Evolutionary conservation across 495 filamentous ascomycete species (phyloP), one percentile per base, ranked within the genome.

Genomic region (Penicillium goetzii): DNA sequence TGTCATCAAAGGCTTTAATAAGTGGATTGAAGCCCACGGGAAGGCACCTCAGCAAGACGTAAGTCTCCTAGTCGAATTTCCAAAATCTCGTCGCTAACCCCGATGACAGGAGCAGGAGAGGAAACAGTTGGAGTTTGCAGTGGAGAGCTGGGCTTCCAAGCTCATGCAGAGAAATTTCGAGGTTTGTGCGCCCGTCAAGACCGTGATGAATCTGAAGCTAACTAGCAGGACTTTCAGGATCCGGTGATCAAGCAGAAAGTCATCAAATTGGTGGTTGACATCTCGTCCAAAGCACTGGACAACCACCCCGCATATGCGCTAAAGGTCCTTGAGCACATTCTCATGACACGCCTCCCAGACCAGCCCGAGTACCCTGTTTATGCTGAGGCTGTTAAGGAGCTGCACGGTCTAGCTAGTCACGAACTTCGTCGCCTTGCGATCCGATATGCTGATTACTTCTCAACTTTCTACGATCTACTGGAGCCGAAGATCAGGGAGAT

Each of bases 391-490:
- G 89, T 97, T 26, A 92, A 92, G 62, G 91, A 94, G 56, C 83
- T 99, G 3, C 92, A 97, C 71, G 84, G 80, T 0, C 83, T 92
- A 61, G 88, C 91, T 58, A 92, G 90, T 74, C 85, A 91, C 61
- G 93, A 98, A 74, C 82, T 98, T 58, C 92, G 96, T 60, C 86
- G 91, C 38, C 83, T 99, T 5, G 95, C 95, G 4, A 87, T 90
- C 66, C 92, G 90, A 59, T 97, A 97, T 83, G 86, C 96, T 0
- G 90, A 97, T 69, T 88, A 95, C 66, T 85, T 99, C 58, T 80
- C 94, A 57, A 86, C 85, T 14, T 92, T 97, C 23, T 99, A 97
- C 68, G 90, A 94, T 56, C 83, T 93, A 54, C 83, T 97, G 7
- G 90, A 96, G 71, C 81, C 82, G 7, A 93, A 92, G 70, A 89